phyloP scores from a whole-genome alignment of 2,329 filamentous ascomycete genomes.

The Diplodia seriata region DNA sequence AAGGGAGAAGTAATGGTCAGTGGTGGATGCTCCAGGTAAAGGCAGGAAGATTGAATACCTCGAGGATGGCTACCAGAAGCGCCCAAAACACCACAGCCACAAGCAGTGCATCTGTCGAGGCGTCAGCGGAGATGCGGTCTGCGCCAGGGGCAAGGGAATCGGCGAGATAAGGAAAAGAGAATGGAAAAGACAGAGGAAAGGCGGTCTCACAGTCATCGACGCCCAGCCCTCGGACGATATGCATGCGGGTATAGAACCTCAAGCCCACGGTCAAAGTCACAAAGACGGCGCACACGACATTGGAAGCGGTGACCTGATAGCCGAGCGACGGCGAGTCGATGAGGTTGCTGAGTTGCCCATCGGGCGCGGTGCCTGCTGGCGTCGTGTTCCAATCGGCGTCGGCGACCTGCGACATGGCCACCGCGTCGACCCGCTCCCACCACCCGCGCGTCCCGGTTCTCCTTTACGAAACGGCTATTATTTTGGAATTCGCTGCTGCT shows the following conservation, averaged over 20 bases:
- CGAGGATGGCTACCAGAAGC: neutral
- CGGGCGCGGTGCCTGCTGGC: constrained; percentile 7
- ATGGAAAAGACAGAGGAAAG: neutral
- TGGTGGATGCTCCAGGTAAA: no score
- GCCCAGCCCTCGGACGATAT: constrained; percentile 12
- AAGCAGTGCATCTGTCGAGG: constrained; percentile 14
- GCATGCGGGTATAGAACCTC: constrained; percentile 22
- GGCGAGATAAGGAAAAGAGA: neutral
- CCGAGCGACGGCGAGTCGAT: constrained; percentile 11
- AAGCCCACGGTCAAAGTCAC: constrained; percentile 6
- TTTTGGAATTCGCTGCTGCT: neutral
- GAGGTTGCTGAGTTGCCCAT: constrained; percentile 7
- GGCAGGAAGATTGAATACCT: neutral
- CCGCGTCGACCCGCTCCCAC: neutral
- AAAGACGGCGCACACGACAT: constrained; percentile 2
- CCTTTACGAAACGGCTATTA: neutral
- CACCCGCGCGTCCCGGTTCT: neutral
- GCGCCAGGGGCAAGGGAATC: neutral
- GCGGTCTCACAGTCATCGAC: constrained; percentile 18
- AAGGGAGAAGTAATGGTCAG: neutral
- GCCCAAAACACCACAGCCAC: constrained; percentile 9
- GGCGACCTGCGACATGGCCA: constrained; percentile 8
- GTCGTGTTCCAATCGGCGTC: constrained; percentile 9
- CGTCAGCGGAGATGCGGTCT: constrained; percentile 2
- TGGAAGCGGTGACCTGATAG: constrained; percentile 11